Evolutionary conservation across 2,329 filamentous ascomycete species (phyloP), one percentile per base, ranked within the genome.

Genomic region (Lizonia empirigonia): DNA sequence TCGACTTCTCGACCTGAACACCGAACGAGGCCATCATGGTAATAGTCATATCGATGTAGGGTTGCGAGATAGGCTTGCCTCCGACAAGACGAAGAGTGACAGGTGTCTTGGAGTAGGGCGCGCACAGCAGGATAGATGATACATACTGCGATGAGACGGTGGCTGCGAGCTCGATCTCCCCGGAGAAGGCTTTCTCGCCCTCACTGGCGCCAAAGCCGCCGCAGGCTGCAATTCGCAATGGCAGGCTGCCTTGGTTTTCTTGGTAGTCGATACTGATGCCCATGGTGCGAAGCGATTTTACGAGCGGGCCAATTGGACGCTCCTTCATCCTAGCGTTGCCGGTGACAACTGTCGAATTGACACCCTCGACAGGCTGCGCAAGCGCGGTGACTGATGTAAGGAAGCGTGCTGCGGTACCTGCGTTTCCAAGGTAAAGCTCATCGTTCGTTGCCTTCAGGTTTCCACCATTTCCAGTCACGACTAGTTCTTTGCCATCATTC

Each of bases 111-210:
- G 94, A 94, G 68, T 97, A 99, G 0, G 94, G 94, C 0, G 94
- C 94, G 52, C 91, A 95, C 90, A 99, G 95, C 42, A 99, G 80
- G 58, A 99, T 86, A 1, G 93, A 97, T 0, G 94, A 97, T 29
- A 99, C 94, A 69, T 97, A 99, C 76, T 99, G 94, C n/a, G 94
- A 97, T 7, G 94, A 99, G 13, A 97, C 89, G 33, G 94, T 97
- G 1, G 94, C 94, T 9, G 92, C 91, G 49, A 99, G 82, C 70
- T 96, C 89, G 63, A 99, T 97, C 22, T 88, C 81, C 29, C 94
- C 94, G 47, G 92, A 64, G 48, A 73, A 73, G 0, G 54, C 60
- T 4, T 50, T 52, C 34, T 64, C 93, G 37, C 85, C 84, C 60
- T 97, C 88, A 4, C 92, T 93, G 38, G 86, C 87, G 19, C 89